Evolutionary conservation across 2,329 filamentous ascomycete genomes (phyloP).

Genomic region (Ustilaginoidea virens): DNA sequence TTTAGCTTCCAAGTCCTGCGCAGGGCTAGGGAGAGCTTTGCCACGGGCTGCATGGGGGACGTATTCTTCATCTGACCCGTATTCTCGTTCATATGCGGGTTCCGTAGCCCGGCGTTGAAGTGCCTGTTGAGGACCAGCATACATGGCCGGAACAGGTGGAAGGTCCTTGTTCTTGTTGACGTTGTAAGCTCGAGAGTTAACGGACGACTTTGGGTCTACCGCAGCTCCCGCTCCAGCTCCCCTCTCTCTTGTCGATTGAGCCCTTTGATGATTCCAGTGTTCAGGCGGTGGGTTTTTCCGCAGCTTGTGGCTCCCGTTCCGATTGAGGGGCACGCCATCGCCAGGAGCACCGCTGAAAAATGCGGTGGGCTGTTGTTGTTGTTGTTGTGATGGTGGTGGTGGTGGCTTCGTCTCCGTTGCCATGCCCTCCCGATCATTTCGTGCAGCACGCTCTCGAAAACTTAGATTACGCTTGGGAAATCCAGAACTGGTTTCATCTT

Average conservation of each 20-base stretch:
- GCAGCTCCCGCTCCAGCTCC: slow-evolving; percentile 10
- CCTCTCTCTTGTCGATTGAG: slow-evolving; percentile 23
- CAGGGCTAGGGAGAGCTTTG: slow-evolving; percentile 2
- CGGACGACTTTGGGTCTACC: slow-evolving; percentile 2
- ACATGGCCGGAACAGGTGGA: slow-evolving; percentile 12
- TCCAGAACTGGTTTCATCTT: slow-evolving; percentile 12
- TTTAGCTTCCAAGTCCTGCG: slow-evolving; percentile 3
- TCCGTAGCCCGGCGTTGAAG: slow-evolving; percentile 16
- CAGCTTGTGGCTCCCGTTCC: slow-evolving; percentile 42
- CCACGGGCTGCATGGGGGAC: slow-evolving; percentile 10
- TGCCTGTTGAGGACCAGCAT: no score
- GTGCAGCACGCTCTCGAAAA: slow-evolving; percentile 41
- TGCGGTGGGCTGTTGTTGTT: no score
- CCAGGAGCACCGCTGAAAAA: slow-evolving; percentile 14
- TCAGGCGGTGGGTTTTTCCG: slow-evolving; percentile 42
- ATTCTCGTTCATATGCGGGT: slow-evolving; percentile 12
- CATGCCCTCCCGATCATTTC: slow-evolving; percentile 23
- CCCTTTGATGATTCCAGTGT: slow-evolving; percentile 24
- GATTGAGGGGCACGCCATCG: slow-evolving; percentile 21
- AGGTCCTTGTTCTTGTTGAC: slow-evolving; percentile 17
- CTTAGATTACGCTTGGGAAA: slow-evolving; percentile 40
- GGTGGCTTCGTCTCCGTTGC: slow-evolving; percentile 13
- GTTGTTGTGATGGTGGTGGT: slow-evolving; percentile 1
- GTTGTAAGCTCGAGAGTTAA: slow-evolving; percentile 3
- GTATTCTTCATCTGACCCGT: slow-evolving; percentile 14